Conservation (phyloP, 1,139 yeast species). For the Sugiyamaella xylanicola region DNA sequence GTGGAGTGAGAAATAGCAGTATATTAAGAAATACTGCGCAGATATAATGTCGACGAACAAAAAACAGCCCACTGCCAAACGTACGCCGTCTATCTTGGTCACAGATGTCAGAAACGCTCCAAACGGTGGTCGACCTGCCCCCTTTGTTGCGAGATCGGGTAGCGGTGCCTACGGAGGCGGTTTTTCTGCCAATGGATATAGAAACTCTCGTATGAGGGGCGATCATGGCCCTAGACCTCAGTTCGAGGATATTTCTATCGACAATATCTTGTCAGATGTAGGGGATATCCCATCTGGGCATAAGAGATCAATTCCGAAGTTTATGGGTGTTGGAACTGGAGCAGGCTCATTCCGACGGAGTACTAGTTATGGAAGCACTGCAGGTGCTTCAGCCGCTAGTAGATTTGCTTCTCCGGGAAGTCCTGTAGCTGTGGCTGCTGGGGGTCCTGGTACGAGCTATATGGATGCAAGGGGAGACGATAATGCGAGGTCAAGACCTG, state of each 20-base stretch:
- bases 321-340: slow-evolving; percentile 13
- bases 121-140: slow-evolving; percentile 68
- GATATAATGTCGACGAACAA: slow-evolving; percentile 29
- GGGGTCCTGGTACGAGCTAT: slow-evolving; percentile 5
- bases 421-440: slow-evolving; percentile 9
- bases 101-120: slow-evolving; percentile 76
- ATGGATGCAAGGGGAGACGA: slow-evolving; percentile 6
- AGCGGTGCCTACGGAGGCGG: slow-evolving; percentile 12
- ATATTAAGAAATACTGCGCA: neutral
- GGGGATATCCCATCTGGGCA: slow-evolving; percentile 87
- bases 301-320: slow-evolving; percentile 43
- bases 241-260: slow-evolving; percentile 40
- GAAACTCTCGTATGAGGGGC: slow-evolving; percentile 15
- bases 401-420: slow-evolving; percentile 18
- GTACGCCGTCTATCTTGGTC: slow-evolving; percentile 91
- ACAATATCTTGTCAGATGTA: slow-evolving; percentile 57
- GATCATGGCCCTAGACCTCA: slow-evolving; percentile 17
- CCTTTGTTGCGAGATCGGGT: slow-evolving; percentile 54
- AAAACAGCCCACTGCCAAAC: slow-evolving; percentile 67
- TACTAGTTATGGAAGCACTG: neutral
- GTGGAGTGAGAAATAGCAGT: neutral
- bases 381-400: slow-evolving; percentile 7
- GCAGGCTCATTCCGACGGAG: slow-evolving; percentile 3
- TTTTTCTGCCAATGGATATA: slow-evolving; percentile 22
- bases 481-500: slow-evolving; percentile 8